Percentiles rank a stretch among this genome's conserved stretches.
Conservation (phyloP, 2,329 filamentous ascomycete genomes). For the Colletotrichum graminicola region DNA sequence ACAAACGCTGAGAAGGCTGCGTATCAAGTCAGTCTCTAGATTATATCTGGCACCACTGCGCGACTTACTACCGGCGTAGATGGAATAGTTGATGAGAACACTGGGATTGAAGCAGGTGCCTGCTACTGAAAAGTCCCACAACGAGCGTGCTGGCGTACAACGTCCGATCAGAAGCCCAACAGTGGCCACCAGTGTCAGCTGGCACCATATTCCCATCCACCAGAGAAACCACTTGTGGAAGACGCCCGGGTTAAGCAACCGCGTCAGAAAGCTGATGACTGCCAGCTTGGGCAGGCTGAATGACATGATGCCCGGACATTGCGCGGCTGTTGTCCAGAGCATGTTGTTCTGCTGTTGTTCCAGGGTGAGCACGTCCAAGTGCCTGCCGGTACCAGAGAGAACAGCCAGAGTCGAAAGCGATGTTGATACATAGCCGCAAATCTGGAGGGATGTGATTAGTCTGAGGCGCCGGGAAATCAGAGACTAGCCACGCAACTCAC, state of each 20-base stretch:
- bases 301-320: conserved; percentile 54
- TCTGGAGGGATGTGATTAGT: background rate
- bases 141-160: conserved; percentile 53
- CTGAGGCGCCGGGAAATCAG: background rate
- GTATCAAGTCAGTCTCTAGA: background rate
- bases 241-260: conserved; percentile 53
- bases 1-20: conserved; percentile 52
- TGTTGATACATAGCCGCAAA: conserved; percentile 45
- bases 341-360: conserved; percentile 49
- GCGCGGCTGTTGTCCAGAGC: conserved; percentile 53
- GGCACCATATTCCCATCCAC: conserved; percentile 49
- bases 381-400: conserved; percentile 54
- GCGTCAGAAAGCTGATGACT: conserved; percentile 53
- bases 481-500: background rate
- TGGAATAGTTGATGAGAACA: conserved; percentile 55
- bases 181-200: conserved; percentile 50
- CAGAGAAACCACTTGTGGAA: conserved; percentile 54
- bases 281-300: conserved; percentile 58
- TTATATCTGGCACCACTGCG: background rate
- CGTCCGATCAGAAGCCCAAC: conserved; percentile 57
- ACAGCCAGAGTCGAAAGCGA: conserved; percentile 52
- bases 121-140: conserved; percentile 54
- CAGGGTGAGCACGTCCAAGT: conserved; percentile 49
- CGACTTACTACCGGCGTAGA: conserved; percentile 54
- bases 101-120: conserved; percentile 51